A percentile compares a stretch with the other conserved stretches of the same genome.
Conservation (phyloP, 768 basidiomycete genomes). For the Xerocomus potaroensis region DNA sequence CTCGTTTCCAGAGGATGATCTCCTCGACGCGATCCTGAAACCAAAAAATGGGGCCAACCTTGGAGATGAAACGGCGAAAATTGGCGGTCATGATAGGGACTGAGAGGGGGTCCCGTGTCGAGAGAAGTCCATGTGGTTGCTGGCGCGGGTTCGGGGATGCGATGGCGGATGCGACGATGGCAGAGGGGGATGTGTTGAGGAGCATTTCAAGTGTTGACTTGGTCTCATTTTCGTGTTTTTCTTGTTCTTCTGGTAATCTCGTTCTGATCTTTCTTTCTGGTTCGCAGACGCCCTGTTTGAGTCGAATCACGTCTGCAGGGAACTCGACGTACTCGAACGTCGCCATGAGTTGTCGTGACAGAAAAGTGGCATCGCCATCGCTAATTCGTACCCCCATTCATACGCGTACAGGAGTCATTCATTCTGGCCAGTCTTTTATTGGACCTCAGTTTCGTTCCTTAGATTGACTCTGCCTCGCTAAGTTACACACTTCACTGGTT, state of each 20-base stretch:
- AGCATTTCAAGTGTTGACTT: conserved; percentile 35
- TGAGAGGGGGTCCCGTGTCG: conserved; percentile 65
- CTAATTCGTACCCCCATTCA: no score
- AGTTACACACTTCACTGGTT: no score
- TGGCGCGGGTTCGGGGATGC: conserved; percentile 20
- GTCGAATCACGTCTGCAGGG: conserved; percentile 36
- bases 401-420: no score
- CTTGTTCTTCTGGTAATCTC: conserved; percentile 30
- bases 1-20: conserved; percentile 74
- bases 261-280: conserved; percentile 42
- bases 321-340: conserved; percentile 40
- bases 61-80: conserved; percentile 75
- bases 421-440: no score
- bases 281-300: conserved; percentile 26
- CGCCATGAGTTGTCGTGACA: no score
- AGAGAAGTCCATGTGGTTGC: conserved; percentile 46
- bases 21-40: conserved; percentile 86
- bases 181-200: conserved; percentile 10
- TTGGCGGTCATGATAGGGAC: conserved; percentile 60
- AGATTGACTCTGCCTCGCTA: no score
- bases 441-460: no score
- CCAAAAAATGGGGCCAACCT: conserved; percentile 82
- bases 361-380: no score
- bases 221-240: no score
- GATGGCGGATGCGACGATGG: conserved; percentile 18